Percentiles rank a stretch among this genome's conserved stretches.
These are phyloP conservation scores for Marchantia paleacea DNA, from an alignment of 225 moss, liverwort and hornwort genomes.

Conservation along the genomic window DNA sequence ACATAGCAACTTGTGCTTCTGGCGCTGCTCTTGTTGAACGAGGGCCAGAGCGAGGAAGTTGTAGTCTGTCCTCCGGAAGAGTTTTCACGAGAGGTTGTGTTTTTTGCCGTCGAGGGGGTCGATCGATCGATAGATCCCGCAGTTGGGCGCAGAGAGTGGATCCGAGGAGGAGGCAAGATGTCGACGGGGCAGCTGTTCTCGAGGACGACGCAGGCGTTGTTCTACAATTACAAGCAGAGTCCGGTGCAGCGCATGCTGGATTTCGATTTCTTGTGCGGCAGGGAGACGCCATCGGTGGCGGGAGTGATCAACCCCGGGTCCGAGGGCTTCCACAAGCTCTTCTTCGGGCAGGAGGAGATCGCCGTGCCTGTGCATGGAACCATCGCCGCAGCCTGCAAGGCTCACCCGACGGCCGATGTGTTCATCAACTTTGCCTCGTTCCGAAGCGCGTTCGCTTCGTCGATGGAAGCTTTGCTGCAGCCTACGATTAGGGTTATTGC, in stretches of 20 bases:
- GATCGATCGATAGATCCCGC: too few relatives aligned
- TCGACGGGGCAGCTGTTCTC: constrained; percentile 92
- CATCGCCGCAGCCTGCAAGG: constrained; percentile 69
- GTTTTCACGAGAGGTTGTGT: background rate
- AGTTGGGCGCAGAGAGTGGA: too few relatives aligned
- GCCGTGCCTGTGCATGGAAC: constrained; percentile 87
- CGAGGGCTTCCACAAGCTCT: constrained; percentile 91
- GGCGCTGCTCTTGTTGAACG: too few relatives aligned
- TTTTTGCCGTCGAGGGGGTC: too few relatives aligned
- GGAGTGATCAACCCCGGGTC: constrained; percentile 92
- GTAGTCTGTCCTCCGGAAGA: background rate
- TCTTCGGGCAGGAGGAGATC: constrained; percentile 85
- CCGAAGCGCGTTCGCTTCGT: constrained; percentile 81
- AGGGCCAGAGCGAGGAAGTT: background rate
- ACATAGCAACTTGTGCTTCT: too few relatives aligned
- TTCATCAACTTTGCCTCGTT: constrained; percentile 99
- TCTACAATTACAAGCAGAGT: constrained; percentile 92
- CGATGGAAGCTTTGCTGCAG: constrained; percentile 86
- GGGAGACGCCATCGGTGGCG: constrained; percentile 74
- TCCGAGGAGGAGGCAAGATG: constrained; percentile 18
- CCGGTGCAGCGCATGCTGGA: constrained; percentile 60
- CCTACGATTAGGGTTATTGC: constrained; percentile 86
- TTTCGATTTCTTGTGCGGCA: constrained; percentile 48
- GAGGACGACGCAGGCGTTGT: constrained; percentile 78
- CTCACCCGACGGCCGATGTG: constrained; percentile 88